Evolutionary conservation across 2,329 filamentous ascomycete genomes (phyloP).

Genomic region (Rhynchosporium secalis): DNA sequence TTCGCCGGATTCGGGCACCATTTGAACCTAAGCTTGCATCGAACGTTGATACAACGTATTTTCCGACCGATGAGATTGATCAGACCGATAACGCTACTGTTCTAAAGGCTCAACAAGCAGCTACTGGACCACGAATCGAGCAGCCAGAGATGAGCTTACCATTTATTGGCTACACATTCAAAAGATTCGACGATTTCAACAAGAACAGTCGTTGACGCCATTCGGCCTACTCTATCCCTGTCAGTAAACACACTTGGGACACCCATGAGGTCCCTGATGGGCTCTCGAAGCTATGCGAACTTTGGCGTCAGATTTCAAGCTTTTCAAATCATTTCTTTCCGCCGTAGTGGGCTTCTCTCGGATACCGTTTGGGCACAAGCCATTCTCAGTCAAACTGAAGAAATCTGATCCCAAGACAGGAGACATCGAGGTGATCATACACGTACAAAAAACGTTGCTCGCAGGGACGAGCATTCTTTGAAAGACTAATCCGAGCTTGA

Average conservation of each 20-base stretch:
- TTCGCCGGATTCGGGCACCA: constrained; percentile 89
- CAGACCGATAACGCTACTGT: constrained; percentile 91
- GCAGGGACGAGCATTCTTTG: constrained; percentile 18
- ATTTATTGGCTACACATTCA: constrained; percentile 96
- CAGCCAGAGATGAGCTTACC: constrained; percentile 93
- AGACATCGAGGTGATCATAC: constrained; percentile 17
- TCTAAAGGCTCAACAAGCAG: constrained; percentile 70
- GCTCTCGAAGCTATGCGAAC: neutral
- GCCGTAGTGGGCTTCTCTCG: constrained; percentile 12
- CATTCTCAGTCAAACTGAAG: constrained; percentile 23
- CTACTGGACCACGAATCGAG: constrained; percentile 64
- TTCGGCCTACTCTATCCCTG: neutral
- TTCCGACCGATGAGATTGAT: constrained; percentile 97
- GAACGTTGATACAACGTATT: constrained; percentile 96
- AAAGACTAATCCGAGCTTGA: constrained; percentile 22
- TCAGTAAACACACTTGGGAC: constrained; percentile 2
- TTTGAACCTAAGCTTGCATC: constrained; percentile 94
- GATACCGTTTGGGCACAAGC: constrained; percentile 31
- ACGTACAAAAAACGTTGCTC: constrained; percentile 19
- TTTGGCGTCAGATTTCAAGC: neutral
- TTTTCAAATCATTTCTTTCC: constrained; percentile 3
- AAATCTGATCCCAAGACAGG: constrained; percentile 19
- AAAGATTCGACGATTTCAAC: constrained; percentile 73
- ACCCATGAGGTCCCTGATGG: neutral
- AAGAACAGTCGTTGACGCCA: constrained; percentile 11